Evolutionary conservation across 257 asterid genomes (phyloP), one percentile per base, ranked within the genome.

Genomic region (Ballota nigra): DNA sequence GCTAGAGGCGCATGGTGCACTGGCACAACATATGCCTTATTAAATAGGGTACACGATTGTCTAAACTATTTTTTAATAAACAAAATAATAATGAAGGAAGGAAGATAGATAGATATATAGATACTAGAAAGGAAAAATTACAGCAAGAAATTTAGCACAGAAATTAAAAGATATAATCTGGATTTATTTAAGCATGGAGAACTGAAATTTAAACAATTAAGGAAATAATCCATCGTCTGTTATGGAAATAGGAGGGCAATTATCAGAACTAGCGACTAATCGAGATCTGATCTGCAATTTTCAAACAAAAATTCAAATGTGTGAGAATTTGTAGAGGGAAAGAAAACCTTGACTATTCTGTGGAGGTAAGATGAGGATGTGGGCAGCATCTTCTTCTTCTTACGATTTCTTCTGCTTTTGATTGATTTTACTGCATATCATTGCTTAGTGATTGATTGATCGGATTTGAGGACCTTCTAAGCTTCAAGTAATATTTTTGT

Each of bases 311-410:
- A 28, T 31, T 53, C 60, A 22, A 1, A 60, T 57, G 69, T 15
- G 36, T 13, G n/a, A 34, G 31, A 55, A 51, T 40, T 71, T 8
- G 63, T 11, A 70, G 29, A 41, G 64, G 66, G 59, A 62, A 62
- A 66, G 56, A 34, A 62, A 77, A 91, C 99, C 97, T 94, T 91
- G 89, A 94, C 79, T 68, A 94, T 89, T 86, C 96, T 83, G 33
- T 97, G 92, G 69, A 94, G 92, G 76, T 94, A 94, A 71, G 83
- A 71, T 13, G 97, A 86, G 68, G 95, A 76, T 26, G 97, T 91
- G 6, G 97, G 99, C 80, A 91, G 80, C 99, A 89, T n/a, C n/a
- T n/a, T n/a, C n/a, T n/a, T n/a, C n/a, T n/a, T 91, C 80, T 63
- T 41, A 59, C 45, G 18, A 64, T 66, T 76, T 73, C 75, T 22